Evolutionary conservation across 305 asterid genomes (phyloP), one percentile per base, ranked within the genome.

Genomic region (Coffea humblotiana): DNA sequence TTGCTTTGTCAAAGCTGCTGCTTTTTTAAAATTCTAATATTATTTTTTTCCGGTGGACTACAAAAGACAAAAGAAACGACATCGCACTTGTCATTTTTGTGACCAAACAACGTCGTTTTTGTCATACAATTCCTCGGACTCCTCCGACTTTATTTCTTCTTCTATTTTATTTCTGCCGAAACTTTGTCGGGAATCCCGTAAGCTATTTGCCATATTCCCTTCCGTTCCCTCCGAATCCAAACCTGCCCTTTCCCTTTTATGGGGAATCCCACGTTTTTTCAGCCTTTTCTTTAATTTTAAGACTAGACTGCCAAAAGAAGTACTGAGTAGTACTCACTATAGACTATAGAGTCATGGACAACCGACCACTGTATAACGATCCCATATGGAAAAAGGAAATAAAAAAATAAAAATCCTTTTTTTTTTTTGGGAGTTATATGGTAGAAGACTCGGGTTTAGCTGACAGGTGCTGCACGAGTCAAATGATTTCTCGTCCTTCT

Each of bases 181-280:
- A 58, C 10, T 27, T 6, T 88, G 85, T 89, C 69, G 91, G 92
- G 85, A 84, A 87, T 81, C 83, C 89, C 76, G 86, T 77, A 82
- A 21, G 12, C 12, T 48, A 18, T 51, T 54, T 32, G 65, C 79
- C 73, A 58, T 77, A 86, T 81, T 79, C 82, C 80, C 47, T 73
- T 78, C 73, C 51, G 80, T 88, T 88, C 94, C 94, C 92, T 89
- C 95, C 92, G 90, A 90, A 83, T 88, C 91, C 91, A 89, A 86
- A 83, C 85, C 79, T 75, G 68, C 58, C 77, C 87, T 88, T 90
- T 92, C 58, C 79, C 87, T 88, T 90, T 92, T 86, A 87, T 93
- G 52, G 94, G 93, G 82, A 91, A 78, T 58, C 91, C 84, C 86
- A 84, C 81, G 80, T 78, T 80, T 14, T 74, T 70, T 83, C 37